Evolutionary conservation across 164 flowering plant species (phyloP), one percentile per base, ranked within the genome.

Genomic region (Macadamia integrifolia): DNA sequence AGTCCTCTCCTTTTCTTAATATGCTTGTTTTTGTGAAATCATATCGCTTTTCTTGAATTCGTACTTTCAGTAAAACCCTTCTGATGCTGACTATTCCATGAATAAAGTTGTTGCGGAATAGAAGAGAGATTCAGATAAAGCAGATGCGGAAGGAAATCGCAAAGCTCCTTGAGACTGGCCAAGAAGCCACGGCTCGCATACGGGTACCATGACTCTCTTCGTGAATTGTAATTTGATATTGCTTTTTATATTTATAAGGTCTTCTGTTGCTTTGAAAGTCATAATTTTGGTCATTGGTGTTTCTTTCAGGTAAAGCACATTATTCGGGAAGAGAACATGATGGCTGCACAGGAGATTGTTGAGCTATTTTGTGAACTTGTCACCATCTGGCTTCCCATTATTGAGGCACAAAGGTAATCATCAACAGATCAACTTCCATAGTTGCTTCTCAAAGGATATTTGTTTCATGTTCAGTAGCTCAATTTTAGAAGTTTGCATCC

Each of bases 331-430:
- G 94, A 92, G 86, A 95, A 91, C 72, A 92, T 92, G 96, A 90
- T 92, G 97, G 98, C 96, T 55, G 97, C 97, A n/a, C 99, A 95
- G 60, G 99, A 92, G 82, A 85, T 95, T 60, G 59, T 95, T 71
- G 98, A 95, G 86, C 81, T 95, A 9, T 95, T 84, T 65, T 92
- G 90, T 64, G 99, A 95, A 82, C 97, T 95, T 67, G 84, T 95
- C 68, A 66, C 84, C 43, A 97, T 89, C 30, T 97, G 99, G 1
- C 91, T 92, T 70, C 99, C 99, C 3, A 91, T 95, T 43, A 92
- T 95, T 77, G 98, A 95, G 74, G 73, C 90, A 4, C 99, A 95
- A 73, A 90, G 91, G 99, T 95, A 28, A 64, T 32, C 32, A 49
- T 49, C 53, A 49, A 49, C 53, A 29, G 32, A 49, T 49, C 53